A percentile compares a stretch with the other conserved stretches of the same genome.
Evolutionary conservation across 1,284 basidiomycete species (phyloP).

Genomic region (Trametes versicolor): DNA sequence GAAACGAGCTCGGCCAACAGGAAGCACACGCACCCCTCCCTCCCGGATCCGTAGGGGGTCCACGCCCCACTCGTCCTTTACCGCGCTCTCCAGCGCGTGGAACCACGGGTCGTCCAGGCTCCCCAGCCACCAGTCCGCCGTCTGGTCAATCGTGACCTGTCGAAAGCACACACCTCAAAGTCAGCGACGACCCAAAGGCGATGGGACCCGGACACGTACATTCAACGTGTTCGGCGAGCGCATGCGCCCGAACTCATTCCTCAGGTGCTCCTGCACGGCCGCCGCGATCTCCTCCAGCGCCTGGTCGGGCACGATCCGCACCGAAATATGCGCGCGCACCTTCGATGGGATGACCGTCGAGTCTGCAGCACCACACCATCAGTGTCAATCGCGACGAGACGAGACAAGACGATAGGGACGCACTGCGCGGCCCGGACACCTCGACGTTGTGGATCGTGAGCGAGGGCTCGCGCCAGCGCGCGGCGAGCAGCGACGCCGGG

Average conservation of each 20-base stretch:
- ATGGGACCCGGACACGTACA: too few species aligned
- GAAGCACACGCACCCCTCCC: slow-evolving; percentile 79
- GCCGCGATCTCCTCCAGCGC: slow-evolving; percentile 76
- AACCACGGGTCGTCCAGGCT: slow-evolving; percentile 87
- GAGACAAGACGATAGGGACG: slow-evolving; percentile 36
- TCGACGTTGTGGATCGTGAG: slow-evolving; percentile 78
- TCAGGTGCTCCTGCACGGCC: slow-evolving; percentile 69
- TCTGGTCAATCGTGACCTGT: slow-evolving; percentile 85
- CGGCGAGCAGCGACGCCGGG: slow-evolving; percentile 71
- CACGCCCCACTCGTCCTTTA: slow-evolving; percentile 87
- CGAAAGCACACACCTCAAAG: background rate
- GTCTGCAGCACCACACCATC: slow-evolving; percentile 52
- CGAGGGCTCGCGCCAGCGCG: slow-evolving; percentile 84
- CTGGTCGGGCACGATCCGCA: slow-evolving; percentile 96
- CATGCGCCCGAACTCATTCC: slow-evolving; percentile 67
- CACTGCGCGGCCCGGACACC: slow-evolving; percentile 80
- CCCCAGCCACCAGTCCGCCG: slow-evolving; percentile 97
- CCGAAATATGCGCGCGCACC: slow-evolving; percentile 83
- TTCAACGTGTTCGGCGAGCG: slow-evolving; percentile 78
- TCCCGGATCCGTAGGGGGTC: slow-evolving; percentile 91
- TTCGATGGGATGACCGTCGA: slow-evolving; percentile 88
- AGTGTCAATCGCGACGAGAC: background rate
- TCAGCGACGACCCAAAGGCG: background rate
- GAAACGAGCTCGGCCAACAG: slow-evolving; percentile 21
- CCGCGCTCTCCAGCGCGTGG: slow-evolving; percentile 81